A percentile compares a stretch with the other conserved stretches of the same genome.
phyloP scores from a whole-genome alignment of 441 rosid genomes.

The Populus trichocarpa region DNA sequence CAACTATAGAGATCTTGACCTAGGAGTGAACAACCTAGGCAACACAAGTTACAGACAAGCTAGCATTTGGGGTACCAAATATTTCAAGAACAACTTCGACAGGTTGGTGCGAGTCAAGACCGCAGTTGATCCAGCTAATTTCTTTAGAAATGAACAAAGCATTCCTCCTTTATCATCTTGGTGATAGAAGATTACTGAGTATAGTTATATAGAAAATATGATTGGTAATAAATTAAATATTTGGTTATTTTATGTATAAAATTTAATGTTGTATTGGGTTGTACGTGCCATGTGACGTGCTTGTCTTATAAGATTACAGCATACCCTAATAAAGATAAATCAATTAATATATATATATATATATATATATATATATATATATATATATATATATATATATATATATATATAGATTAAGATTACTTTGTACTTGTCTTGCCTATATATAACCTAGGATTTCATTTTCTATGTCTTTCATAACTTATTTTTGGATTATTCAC shows the following conservation, averaged over 20 bases:
- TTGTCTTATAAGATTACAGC: background rate
- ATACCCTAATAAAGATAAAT: too few species aligned
- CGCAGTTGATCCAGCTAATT: constrained; percentile 29
- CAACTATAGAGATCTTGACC: constrained; percentile 42
- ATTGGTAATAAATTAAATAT: background rate
- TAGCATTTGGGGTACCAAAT: constrained; percentile 30
- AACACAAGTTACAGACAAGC: constrained; percentile 22
- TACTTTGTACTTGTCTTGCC: too few species aligned
- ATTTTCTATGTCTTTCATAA: too few species aligned
- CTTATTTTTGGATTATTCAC: too few species aligned
- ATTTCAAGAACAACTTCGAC: constrained; percentile 31
- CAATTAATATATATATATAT: too few species aligned
- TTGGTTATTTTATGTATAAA: background rate
- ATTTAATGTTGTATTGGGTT: too few species aligned
- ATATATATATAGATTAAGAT: too few species aligned
- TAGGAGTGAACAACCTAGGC: constrained; percentile 19
- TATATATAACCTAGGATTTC: too few species aligned
- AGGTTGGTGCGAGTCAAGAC: constrained; percentile 35
- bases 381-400: too few species aligned
- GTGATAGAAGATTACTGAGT: background rate
- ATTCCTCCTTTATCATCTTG: background rate
- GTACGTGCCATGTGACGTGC: background rate
- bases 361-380: too few species aligned
- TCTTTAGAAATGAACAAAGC: background rate
- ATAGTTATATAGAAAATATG: background rate